phyloP scores from a whole-genome alignment of 495 filamentous ascomycete species.

The Xylaria curta region DNA sequence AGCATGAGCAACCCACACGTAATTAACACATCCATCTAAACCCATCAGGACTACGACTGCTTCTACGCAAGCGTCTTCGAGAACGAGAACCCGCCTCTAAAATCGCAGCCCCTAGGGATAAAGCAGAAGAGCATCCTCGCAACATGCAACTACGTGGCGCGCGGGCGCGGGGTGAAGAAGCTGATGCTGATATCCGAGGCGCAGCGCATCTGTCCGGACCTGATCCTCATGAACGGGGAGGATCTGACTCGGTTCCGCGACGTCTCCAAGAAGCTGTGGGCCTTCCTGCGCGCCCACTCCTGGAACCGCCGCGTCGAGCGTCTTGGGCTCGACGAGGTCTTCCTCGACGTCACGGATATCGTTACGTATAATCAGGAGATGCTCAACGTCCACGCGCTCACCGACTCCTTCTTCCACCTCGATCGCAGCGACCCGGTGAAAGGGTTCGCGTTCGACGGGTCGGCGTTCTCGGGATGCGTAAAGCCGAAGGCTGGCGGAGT shows the following conservation, averaged over 20 bases:
- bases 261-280: conserved; percentile 80
- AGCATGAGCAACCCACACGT: neutral
- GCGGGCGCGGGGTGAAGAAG: conserved; percentile 77
- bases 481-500: conserved; percentile 11
- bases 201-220: conserved; percentile 78
- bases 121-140: conserved; percentile 86
- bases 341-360: conserved; percentile 81
- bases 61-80: conserved; percentile 94
- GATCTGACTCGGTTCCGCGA: conserved; percentile 85
- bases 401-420: conserved; percentile 80
- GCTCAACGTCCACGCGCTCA: conserved; percentile 69
- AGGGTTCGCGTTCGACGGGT: conserved; percentile 81
- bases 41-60: conserved; percentile 81
- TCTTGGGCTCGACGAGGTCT: conserved; percentile 85
- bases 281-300: conserved; percentile 68
- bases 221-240: conserved; percentile 85
- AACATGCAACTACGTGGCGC: conserved; percentile 93
- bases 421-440: conserved; percentile 73
- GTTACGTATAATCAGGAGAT: conserved; percentile 77
- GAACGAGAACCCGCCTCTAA: conserved; percentile 75
- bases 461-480: conserved; percentile 50
- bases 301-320: conserved; percentile 80
- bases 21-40: conserved; percentile 8
- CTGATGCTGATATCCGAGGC: conserved; percentile 84
- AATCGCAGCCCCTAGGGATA: conserved; percentile 68